Conservation (phyloP, 257 asterid species). For the Knoxia roxburghii region DNA sequence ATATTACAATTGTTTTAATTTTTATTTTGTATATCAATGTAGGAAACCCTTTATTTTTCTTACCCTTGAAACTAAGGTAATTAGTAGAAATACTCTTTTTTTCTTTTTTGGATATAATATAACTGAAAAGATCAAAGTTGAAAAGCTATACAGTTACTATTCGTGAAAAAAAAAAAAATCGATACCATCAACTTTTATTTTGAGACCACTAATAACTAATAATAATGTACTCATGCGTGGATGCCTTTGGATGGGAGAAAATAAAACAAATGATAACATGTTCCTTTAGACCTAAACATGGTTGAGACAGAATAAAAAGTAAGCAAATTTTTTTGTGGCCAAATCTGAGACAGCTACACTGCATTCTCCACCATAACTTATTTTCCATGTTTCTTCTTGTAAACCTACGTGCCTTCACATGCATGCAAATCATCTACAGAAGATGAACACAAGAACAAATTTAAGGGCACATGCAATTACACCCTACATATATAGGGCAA, state of each 20-base stretch:
- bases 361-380: not conserved
- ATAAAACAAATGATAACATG: not conserved
- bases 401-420: conserved; percentile 9
- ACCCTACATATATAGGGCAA: not conserved
- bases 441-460: not conserved
- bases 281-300: conserved; percentile 1
- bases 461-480: conserved; percentile 1
- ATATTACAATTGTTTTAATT: too few relatives aligned
- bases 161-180: too few relatives aligned
- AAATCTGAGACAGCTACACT: conserved; percentile 16
- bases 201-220: too few relatives aligned
- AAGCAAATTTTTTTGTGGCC: not conserved
- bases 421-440: conserved; percentile 10
- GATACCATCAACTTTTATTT: too few relatives aligned
- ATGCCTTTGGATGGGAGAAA: not conserved
- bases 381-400: conserved; percentile 3
- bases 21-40: too few relatives aligned
- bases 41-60: too few relatives aligned
- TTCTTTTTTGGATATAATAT: too few relatives aligned
- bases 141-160: too few relatives aligned
- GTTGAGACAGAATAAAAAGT: conserved; percentile 1
- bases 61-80: too few relatives aligned
- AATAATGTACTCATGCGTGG: too few relatives aligned
- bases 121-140: too few relatives aligned
- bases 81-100: too few relatives aligned